A percentile compares a stretch with the other conserved stretches of the same genome.
Conservation (phyloP, 2,329 filamentous ascomycete species). For the Colletotrichum musae region DNA sequence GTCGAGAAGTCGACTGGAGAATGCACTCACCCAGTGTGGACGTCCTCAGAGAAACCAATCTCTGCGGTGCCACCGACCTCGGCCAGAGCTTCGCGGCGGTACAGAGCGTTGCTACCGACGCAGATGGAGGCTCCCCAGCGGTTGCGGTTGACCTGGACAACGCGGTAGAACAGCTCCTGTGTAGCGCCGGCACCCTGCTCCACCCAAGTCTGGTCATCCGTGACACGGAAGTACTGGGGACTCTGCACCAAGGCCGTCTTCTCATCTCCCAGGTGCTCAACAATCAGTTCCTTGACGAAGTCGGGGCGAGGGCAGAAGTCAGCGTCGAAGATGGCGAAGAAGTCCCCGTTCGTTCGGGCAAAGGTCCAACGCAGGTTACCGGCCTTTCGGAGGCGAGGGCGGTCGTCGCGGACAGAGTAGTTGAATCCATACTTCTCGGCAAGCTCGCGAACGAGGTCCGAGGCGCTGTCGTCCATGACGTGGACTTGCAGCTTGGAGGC, state of each 20-base stretch:
- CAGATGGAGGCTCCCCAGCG: constrained; percentile 58
- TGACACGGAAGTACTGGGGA: constrained; percentile 58
- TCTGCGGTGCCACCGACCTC: constrained; percentile 58
- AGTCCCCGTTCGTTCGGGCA: constrained; percentile 54
- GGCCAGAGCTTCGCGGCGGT: constrained; percentile 54
- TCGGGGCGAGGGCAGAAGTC: constrained; percentile 59
- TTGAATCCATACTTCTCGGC: constrained; percentile 53
- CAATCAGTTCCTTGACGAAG: constrained; percentile 56
- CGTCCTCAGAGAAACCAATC: constrained; percentile 60
- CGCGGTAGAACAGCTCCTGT: constrained; percentile 59
- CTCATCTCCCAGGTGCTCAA: constrained; percentile 55
- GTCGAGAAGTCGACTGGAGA: background rate
- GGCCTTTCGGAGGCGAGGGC: constrained; percentile 58
- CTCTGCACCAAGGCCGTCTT: constrained; percentile 58
- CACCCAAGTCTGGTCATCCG: constrained; percentile 57
- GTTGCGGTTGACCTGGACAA: constrained; percentile 58
- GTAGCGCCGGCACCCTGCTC: constrained; percentile 59
- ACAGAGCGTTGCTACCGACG: constrained; percentile 59
- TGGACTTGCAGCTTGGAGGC: constrained; percentile 53
- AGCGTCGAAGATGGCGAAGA: constrained; percentile 59
- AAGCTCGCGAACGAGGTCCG: constrained; percentile 48
- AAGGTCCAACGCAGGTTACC: constrained; percentile 60
- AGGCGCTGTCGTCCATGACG: constrained; percentile 57
- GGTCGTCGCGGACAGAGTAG: constrained; percentile 58
- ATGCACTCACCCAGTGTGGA: constrained; percentile 55